Evolutionary conservation across 2,329 filamentous ascomycete genomes (phyloP).

Genomic region (Berkeleyomyces basicola): DNA sequence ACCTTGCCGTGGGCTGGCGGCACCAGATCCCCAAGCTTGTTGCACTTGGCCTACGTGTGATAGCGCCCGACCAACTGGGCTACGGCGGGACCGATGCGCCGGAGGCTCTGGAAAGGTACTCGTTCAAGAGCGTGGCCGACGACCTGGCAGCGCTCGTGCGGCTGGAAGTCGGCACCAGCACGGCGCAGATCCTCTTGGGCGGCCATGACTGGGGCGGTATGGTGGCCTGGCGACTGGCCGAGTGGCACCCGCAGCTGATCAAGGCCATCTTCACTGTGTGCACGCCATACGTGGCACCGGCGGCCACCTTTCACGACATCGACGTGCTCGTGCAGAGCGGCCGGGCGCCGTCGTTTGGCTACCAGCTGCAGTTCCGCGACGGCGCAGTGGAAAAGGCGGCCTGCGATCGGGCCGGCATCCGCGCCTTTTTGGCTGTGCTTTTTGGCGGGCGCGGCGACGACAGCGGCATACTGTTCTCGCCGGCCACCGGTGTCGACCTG

Average conservation of each 20-base stretch:
- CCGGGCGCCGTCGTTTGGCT: slow-evolving; percentile 52
- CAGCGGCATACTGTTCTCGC: slow-evolving; percentile 37
- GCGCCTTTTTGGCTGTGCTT: slow-evolving; percentile 52
- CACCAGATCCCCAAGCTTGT: slow-evolving; percentile 69
- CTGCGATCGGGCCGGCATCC: slow-evolving; percentile 43
- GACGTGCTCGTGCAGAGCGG: slow-evolving; percentile 40
- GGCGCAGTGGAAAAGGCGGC: slow-evolving; percentile 45
- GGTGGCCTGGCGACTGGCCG: slow-evolving; percentile 56
- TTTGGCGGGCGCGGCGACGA: slow-evolving; percentile 39
- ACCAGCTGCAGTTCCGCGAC: slow-evolving; percentile 67
- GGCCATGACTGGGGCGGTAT: slow-evolving; percentile 89
- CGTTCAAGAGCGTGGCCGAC: slow-evolving; percentile 52
- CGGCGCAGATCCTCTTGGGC: slow-evolving; percentile 53
- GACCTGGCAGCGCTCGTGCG: slow-evolving; percentile 59
- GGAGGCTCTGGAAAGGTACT: slow-evolving; percentile 44
- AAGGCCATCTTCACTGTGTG: slow-evolving; percentile 64
- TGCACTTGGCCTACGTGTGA: slow-evolving; percentile 56
- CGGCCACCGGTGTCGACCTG: slow-evolving; percentile 40
- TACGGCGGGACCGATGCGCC: slow-evolving; percentile 65
- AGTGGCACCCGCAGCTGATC: slow-evolving; percentile 58
- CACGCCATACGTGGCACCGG: slow-evolving; percentile 52
- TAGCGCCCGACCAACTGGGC: slow-evolving; percentile 74
- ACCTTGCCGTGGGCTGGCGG: slow-evolving; percentile 72
- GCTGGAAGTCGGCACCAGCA: slow-evolving; percentile 30
- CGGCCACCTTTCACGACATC: slow-evolving; percentile 34